Evolutionary conservation across 192 early-diverging fungal species (phyloP).

Genomic region (Mortierella hygrophila): DNA sequence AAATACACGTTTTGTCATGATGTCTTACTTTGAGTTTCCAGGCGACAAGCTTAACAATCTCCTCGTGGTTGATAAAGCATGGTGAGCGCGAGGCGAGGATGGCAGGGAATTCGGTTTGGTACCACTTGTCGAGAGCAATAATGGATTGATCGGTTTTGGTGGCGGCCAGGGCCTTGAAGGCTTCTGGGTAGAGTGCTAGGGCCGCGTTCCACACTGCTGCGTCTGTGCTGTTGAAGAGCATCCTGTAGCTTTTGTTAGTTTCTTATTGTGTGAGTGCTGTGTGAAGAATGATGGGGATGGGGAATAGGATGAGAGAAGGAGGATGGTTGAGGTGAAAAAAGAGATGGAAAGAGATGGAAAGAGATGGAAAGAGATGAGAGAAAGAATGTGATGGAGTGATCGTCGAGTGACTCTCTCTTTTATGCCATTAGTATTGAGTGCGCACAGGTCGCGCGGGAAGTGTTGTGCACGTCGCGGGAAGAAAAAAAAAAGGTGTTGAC

Average conservation of each 20-base stretch:
- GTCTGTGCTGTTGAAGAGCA: conserved; percentile 34
- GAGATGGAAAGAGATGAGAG: not conserved
- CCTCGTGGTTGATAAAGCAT: conserved; percentile 19
- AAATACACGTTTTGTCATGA: too few species aligned
- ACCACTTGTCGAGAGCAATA: conserved; percentile 35
- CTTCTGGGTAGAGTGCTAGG: conserved; percentile 29
- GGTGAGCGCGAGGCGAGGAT: conserved; percentile 18
- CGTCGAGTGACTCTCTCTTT: not conserved
- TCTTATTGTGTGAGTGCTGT: not conserved
- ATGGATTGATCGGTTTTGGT: conserved; percentile 46
- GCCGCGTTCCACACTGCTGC: conserved; percentile 24
- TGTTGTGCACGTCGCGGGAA: too few species aligned
- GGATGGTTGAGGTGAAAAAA: too few species aligned
- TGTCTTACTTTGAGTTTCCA: conserved; percentile 49
- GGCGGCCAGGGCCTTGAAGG: conserved; percentile 32
- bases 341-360: not conserved
- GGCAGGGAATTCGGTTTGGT: conserved; percentile 25
- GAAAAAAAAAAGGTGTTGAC: too few species aligned
- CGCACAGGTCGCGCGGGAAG: not conserved
- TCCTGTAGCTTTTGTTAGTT: not conserved
- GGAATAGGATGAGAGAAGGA: too few species aligned
- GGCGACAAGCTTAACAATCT: conserved; percentile 44
- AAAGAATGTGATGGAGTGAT: not conserved
- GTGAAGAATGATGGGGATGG: not conserved
- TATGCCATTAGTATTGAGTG: not conserved